Evolutionary conservation across 2,329 filamentous ascomycete species (phyloP), one percentile per base, ranked within the genome.

Genomic region (Botryosphaeria agaves): DNA sequence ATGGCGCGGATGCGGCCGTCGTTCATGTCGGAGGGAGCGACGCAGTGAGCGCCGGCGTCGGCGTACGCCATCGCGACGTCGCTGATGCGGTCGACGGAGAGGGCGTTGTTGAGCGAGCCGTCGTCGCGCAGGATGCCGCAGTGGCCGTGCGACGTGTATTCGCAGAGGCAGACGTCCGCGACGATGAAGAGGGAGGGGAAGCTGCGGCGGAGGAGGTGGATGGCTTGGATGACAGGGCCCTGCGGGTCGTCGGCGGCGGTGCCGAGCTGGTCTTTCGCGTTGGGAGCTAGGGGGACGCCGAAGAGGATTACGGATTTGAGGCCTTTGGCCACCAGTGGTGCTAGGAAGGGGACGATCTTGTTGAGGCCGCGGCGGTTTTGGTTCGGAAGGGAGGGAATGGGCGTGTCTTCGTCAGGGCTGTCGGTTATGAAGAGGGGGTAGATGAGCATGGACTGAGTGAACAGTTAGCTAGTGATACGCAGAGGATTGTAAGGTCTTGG

Each of bases 61-160:
- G 89, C 89, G 51, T 98, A 98, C 19, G 87, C 82, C 39, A 95
- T 66, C n/a, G 89, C 87, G n/a, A 95, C 87, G 51, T 95, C 85
- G 3, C 81, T 87, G 43, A 98, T 85, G 37, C 89, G 77, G 49
- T 95, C 87, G 6, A 95, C 84, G 3, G 84, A 93, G 28, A 92
- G 69, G 39, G 76, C 72, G 51, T 98, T 95, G 67, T 95, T 93
- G 36, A 98, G 66, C 38, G 74, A 79, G 38, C 84, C 84, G 50
- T 98, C 89, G 41, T 94, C 84, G 34, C 84, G 74, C 27, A 98
- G 67, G 43, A 98, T 94, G 31, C 89, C 89, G 51, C 89, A 98
- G 62, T 98, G 89, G 26, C 89, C 89, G 54, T 98, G 89, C 5
- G 81, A 89, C 1, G 89, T 98, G 60, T 98, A 98, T 58, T 98